Evolutionary conservation across 495 filamentous ascomycete species (phyloP), one percentile per base, ranked within the genome.

Genomic region (Hyphodiscus hymeniophilus): DNA sequence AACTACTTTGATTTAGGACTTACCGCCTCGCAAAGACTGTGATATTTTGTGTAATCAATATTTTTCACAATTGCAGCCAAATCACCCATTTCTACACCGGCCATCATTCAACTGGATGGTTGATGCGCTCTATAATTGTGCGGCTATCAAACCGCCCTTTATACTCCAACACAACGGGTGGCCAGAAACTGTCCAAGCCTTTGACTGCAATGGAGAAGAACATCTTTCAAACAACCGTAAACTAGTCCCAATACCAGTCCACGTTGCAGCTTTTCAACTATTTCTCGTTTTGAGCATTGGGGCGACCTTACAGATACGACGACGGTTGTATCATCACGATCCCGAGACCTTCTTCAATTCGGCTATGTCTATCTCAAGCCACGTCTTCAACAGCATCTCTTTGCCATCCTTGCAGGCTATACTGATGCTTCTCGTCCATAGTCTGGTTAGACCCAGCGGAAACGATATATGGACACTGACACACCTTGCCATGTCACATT

Each of bases 61-160:
- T 23, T 44, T 44, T 15, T 8, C 5, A 8, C 41, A 44, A 3
- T 6, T 44, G 41, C 41, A 44, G 5, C 41, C 41, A 11, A 44
- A 44, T 15, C 22, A 44, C 15, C 41, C 41, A 5, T 44, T 44
- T 32, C 18, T 44, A 3, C 41, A 44, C 17, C 41, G 24, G 11
- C 41, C 20, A 4, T 44, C 41, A 7, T 44, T 44, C 17, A 12
- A 44, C 22, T 12, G 3, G 20, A 2, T 32, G 20, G 41, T 44
- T 28, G 26, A 44, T 20, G 41, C 41, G 7, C 8, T 44, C 4
- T 44, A 44, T 31, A 3, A 30, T 3, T 44, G 20, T 28, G 13
- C 6, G 6, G 13, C 21, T 44, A 32, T 12, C 3, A 3, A 13
- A 26, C 4, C 24, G 13, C 41, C 3, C 3, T 3, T 15, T 44